Evolutionary conservation across 169 alveolate genomes (phyloP).

Genomic region (Eimeria maxima): DNA sequence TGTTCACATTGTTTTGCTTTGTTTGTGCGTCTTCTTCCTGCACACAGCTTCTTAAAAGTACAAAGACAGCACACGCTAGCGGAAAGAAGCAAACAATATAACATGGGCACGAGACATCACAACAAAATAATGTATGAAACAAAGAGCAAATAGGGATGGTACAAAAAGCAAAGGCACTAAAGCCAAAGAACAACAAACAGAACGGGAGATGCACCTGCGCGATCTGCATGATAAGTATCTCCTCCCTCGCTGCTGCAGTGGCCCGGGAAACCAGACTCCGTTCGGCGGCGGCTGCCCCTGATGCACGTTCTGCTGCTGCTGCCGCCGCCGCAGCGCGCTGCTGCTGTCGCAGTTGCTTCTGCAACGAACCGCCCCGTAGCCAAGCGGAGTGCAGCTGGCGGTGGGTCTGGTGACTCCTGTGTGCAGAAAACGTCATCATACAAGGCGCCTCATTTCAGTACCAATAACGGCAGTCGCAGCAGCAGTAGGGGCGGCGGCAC

Average conservation of each 20-base stretch:
- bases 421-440: neutral
- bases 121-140: neutral
- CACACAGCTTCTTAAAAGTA: neutral
- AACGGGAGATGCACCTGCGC: neutral
- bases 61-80: too few relatives aligned
- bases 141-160: neutral
- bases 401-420: slow-evolving; percentile 2
- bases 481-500: neutral
- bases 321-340: neutral
- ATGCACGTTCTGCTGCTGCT: too few relatives aligned
- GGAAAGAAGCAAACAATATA: neutral
- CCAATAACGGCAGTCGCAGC: slow-evolving; percentile 25
- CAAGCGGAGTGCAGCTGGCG: slow-evolving; percentile 42
- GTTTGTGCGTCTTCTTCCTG: too few relatives aligned
- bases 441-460: neutral
- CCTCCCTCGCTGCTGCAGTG: slow-evolving; percentile 57
- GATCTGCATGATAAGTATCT: slow-evolving; percentile 6
- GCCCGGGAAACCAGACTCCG: slow-evolving; percentile 15
- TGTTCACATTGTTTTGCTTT: too few relatives aligned
- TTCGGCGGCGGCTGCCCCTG: slow-evolving; percentile 3
- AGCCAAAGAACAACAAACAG: neutral
- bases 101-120: neutral
- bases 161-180: too few relatives aligned
- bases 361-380: slow-evolving; percentile 54
- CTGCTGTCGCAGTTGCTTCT: slow-evolving; percentile 61